Conservation (phyloP, 371 early-diverging fungal species). For the Circinella umbellata region DNA sequence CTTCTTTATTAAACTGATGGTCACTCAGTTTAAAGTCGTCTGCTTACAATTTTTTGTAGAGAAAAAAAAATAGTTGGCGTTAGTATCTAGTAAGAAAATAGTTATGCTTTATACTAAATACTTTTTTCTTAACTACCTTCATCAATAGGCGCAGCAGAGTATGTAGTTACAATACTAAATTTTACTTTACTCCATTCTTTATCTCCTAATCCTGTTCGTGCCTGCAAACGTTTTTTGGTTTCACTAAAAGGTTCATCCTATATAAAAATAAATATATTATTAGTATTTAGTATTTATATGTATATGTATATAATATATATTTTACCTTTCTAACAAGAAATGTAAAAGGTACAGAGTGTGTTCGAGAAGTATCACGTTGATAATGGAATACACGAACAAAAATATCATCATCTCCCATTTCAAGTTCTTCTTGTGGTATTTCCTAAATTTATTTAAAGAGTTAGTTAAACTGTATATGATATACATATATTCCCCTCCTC, state of each 20-base stretch:
- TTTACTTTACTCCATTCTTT: conserved; percentile 89
- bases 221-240: conserved; percentile 75
- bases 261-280: background rate
- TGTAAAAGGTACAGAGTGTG: conserved; percentile 86
- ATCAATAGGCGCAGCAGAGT: conserved; percentile 42
- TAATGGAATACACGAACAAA: conserved; percentile 77
- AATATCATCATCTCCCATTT: conserved; percentile 45
- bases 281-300: too few species aligned
- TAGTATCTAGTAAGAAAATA: conserved; percentile 12
- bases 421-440: conserved; percentile 65
- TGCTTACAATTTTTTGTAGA: conserved; percentile 12
- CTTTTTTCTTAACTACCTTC: conserved; percentile 44
- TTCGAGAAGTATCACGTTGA: conserved; percentile 62
- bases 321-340: conserved; percentile 67
- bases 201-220: conserved; percentile 77
- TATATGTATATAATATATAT: background rate
- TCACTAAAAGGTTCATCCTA: conserved; percentile 68
- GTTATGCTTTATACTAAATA: background rate
- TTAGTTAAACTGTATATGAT: background rate
- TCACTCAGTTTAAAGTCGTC: conserved; percentile 61
- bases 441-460: conserved; percentile 20
- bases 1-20: conserved; percentile 47
- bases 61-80: background rate
- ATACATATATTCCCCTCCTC: background rate
- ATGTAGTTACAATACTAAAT: conserved; percentile 51